Conservation (phyloP, 75 land plant species). For the Pinus tabuliformis region DNA sequence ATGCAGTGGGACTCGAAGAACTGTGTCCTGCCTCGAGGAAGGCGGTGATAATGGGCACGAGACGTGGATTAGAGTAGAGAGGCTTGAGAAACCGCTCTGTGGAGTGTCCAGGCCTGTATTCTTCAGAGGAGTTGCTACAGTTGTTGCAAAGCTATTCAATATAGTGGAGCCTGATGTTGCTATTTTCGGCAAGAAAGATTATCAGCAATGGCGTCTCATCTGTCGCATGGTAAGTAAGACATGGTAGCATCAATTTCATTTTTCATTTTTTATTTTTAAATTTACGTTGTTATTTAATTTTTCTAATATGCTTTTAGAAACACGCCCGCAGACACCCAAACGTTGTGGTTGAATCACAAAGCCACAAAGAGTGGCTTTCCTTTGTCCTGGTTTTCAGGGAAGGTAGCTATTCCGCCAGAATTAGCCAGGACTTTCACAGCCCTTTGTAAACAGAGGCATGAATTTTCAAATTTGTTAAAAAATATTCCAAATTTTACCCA, state of each 20-base stretch:
- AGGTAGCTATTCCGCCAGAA: too few relatives aligned
- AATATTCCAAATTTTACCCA: too few relatives aligned
- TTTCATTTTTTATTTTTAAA: not conserved
- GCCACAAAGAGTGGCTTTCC: too few relatives aligned
- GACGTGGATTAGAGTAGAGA: slow-evolving; percentile 94
- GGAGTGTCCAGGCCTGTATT: slow-evolving; percentile 90
- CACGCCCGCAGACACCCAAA: too few relatives aligned
- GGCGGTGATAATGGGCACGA: slow-evolving; percentile 51
- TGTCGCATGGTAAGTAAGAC: slow-evolving; percentile 84
- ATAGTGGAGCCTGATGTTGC: slow-evolving; percentile 97
- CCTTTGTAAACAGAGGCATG: too few relatives aligned
- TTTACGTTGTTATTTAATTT: not conserved
- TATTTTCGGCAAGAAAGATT: slow-evolving; percentile 98
- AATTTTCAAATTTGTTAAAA: too few relatives aligned
- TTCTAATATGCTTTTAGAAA: too few relatives aligned
- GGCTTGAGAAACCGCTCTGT: slow-evolving; percentile 87
- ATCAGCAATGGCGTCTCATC: slow-evolving; percentile 91
- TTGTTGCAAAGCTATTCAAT: slow-evolving; percentile 85
- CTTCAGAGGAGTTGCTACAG: slow-evolving; percentile 93
- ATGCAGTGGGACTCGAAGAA: not conserved
- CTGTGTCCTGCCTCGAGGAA: slow-evolving; percentile 44
- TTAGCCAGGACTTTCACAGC: too few relatives aligned
- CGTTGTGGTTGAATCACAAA: too few relatives aligned
- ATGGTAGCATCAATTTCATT: not conserved
- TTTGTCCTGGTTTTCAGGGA: too few relatives aligned